Conservation (phyloP, 164 flowering plant species). For the Vitis labrusca region DNA sequence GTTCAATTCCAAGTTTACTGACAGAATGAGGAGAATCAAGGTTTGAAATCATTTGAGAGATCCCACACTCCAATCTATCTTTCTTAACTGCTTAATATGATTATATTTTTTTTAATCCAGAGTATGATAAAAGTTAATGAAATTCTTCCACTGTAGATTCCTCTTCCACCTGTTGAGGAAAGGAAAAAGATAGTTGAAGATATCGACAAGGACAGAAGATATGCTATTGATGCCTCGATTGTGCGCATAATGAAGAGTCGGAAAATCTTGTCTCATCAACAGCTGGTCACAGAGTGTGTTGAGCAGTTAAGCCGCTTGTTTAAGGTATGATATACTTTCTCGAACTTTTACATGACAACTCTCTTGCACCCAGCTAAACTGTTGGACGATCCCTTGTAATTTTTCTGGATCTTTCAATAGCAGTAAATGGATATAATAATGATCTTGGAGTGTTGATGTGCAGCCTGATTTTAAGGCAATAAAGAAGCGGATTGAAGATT, state of each 20-base stretch:
- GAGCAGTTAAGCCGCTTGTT: slow-evolving; percentile 15
- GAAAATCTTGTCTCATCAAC: slow-evolving; percentile 10
- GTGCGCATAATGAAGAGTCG: slow-evolving; percentile 32
- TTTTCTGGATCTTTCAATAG: too few species aligned
- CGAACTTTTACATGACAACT: too few species aligned
- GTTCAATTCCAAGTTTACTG: slow-evolving; percentile 35
- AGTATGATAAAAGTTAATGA: too few species aligned
- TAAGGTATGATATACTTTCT: background rate
- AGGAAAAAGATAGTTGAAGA: slow-evolving; percentile 10
- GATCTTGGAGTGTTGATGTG: slow-evolving; percentile 3
- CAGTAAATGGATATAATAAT: too few species aligned
- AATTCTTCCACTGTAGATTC: background rate
- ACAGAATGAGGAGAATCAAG: slow-evolving; percentile 60
- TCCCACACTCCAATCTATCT: too few species aligned
- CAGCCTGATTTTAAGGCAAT: slow-evolving; percentile 42
- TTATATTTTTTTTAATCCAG: too few species aligned
- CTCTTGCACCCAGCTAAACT: too few species aligned
- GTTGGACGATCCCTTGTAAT: too few species aligned
- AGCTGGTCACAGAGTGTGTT: slow-evolving; percentile 10
- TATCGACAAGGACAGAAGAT: slow-evolving; percentile 25
- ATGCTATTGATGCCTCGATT: slow-evolving; percentile 28
- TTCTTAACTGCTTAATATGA: too few species aligned
- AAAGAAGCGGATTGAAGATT: slow-evolving; percentile 40
- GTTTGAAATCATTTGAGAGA: too few species aligned
- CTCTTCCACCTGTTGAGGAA: slow-evolving; percentile 9